Conservation (phyloP, 139 green algal genomes). For the Asterochloris erici region DNA sequence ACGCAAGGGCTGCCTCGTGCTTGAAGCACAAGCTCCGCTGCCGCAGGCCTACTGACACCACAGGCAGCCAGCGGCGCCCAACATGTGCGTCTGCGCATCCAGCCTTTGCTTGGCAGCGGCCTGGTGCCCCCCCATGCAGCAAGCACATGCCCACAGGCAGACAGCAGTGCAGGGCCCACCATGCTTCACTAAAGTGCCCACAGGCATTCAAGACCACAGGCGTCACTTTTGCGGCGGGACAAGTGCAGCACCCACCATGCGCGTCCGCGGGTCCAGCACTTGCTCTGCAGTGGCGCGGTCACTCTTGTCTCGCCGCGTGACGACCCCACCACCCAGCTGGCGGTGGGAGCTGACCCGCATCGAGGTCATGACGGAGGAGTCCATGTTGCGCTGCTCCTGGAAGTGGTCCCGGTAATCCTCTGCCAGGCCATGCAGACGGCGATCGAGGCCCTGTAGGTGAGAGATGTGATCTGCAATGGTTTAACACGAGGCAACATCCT, state of each 20-base stretch:
- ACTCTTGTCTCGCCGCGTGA: conserved; percentile 63
- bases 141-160: neutral
- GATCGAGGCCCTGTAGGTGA: too few species aligned
- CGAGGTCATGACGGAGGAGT: conserved; percentile 34
- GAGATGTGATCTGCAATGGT: too few species aligned
- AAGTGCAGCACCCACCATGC: conserved; percentile 63
- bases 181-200: neutral
- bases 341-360: conserved; percentile 30
- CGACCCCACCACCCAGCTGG: conserved; percentile 12
- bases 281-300: conserved; percentile 91
- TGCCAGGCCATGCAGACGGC: neutral
- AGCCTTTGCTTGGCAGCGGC: neutral
- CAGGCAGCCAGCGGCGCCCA: too few species aligned
- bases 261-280: conserved; percentile 87
- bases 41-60: neutral
- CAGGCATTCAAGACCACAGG: too few species aligned
- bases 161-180: neutral
- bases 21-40: neutral
- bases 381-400: conserved; percentile 19
- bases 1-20: neutral
- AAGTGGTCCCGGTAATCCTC: conserved; percentile 15
- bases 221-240: too few species aligned
- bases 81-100: neutral
- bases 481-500: too few species aligned
- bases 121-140: neutral